Percentiles rank a stretch among this genome's conserved stretches.
Conservation (phyloP, 2,329 filamentous ascomycete species). For the Cylindrodendrum hubeiense region DNA sequence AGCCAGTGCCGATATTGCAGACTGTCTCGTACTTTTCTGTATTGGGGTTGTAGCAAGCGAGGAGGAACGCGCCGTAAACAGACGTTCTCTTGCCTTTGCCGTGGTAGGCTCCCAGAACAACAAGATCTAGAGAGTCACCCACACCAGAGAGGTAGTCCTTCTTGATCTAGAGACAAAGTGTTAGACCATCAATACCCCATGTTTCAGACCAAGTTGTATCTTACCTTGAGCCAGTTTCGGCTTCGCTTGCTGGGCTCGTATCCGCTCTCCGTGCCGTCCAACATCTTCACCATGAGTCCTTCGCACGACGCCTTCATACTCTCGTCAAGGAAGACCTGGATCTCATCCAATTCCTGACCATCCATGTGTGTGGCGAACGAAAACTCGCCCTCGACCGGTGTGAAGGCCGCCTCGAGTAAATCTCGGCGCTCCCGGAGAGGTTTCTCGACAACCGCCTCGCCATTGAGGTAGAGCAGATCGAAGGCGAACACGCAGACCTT, state of each 20-base stretch:
- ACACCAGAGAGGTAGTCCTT: constrained; percentile 97
- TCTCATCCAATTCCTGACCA: constrained; percentile 90
- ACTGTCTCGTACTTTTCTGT: constrained; percentile 92
- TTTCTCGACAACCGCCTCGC: constrained; percentile 89
- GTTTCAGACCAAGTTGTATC: constrained; percentile 7
- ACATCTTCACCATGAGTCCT: constrained; percentile 99
- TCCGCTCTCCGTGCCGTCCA: constrained; percentile 90
- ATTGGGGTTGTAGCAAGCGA: constrained; percentile 89
- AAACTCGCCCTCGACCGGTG: constrained; percentile 88
- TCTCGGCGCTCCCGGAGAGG: constrained; percentile 85
- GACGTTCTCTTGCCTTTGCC: constrained; percentile 96
- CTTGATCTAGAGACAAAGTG: constrained; percentile 74
- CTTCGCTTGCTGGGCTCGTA: constrained; percentile 97
- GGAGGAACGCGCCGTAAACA: constrained; percentile 94
- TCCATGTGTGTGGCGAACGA: constrained; percentile 89
- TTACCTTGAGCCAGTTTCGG: constrained; percentile 97
- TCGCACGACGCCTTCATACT: constrained; percentile 97
- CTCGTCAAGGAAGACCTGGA: constrained; percentile 92
- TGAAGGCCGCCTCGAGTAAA: constrained; percentile 79
- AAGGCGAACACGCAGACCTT: constrained; percentile 98
- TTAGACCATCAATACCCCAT: constrained; percentile 64
- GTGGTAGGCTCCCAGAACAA: constrained; percentile 93
- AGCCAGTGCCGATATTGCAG: constrained; percentile 98
- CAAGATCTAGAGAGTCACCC: constrained; percentile 95
- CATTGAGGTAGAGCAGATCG: constrained; percentile 93